Base-by-base conservation (phyloP, 1,284 basidiomycete species). In the Pascua guehoae region DNA sequence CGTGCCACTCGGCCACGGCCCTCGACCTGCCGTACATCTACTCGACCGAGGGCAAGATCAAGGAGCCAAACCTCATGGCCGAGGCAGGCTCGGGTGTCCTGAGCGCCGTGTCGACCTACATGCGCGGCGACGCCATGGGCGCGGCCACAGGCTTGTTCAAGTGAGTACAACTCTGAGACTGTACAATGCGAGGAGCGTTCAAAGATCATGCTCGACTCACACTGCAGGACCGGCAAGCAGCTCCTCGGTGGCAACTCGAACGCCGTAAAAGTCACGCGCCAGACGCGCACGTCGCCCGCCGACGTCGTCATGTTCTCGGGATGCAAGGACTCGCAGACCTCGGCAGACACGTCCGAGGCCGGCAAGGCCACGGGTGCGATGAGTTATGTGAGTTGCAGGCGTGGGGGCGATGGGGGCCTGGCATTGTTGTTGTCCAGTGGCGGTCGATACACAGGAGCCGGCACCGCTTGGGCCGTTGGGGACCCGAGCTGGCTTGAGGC, bases 271-370 rank as follows among this genome's bases (percentile, higher is more conserved):
- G 12, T 40, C 15, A 77, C 88, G 0, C 84, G 80, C 61, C 79
- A 81, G 49, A 93, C 88, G 4, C 86, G 83, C 70, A 88, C 89
- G 1, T 89, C 88, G 66, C 83, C 87, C 12, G 91, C 91, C 12
- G 85, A 86, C 65, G 84, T 85, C 12, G 69, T 76, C 56, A 71
- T 75, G 66, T 92, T 85, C 84, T 88, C 87, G 68, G 93, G 91
- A 12, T 95, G 92, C 78, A 92, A 91, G 69, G 92, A 96, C 74
- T 83, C 84, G 17, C 91, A 95, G 76, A 96, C 92, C 10, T 91
- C 88, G n/a, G 92, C 92, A 5, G 93, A 96, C 72, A 87, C 91
- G 1, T 78, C 81, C 49, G 88, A 94, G 74, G 83, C 83, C 5
- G 91, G 91, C 2, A 79, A 83, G 52, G 90, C 87, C 4, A 90